Percentiles rank a stretch among this genome's conserved stretches.
phyloP scores from a whole-genome alignment of 208 protist species.

The Trypanosoma melophagium region DNA sequence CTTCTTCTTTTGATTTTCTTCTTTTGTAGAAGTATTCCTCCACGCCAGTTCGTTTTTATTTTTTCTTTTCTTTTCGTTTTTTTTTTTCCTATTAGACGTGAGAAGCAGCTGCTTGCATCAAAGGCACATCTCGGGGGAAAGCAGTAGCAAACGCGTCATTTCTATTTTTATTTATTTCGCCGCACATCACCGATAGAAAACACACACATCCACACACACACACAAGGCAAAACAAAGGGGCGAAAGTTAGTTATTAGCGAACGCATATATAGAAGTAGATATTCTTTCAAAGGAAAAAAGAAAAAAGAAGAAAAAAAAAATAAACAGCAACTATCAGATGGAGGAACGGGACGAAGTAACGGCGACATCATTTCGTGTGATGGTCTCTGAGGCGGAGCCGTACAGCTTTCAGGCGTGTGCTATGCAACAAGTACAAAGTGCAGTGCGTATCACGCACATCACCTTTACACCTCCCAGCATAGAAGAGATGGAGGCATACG shows the following conservation, averaged over 20 bases:
- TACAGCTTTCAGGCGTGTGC: slow-evolving; percentile 53
- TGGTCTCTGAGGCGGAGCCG: slow-evolving; percentile 58
- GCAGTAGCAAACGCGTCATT: too few species aligned
- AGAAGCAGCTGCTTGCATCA: too few species aligned
- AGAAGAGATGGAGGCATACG: slow-evolving; percentile 39
- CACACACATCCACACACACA: neutral
- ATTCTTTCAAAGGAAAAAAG: neutral
- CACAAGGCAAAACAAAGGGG: neutral
- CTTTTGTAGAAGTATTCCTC: neutral
- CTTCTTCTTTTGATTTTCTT: slow-evolving; percentile 8
- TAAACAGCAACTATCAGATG: slow-evolving; percentile 12
- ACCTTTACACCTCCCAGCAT: slow-evolving; percentile 69
- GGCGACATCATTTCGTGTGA: slow-evolving; percentile 59
- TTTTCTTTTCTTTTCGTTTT: slow-evolving; percentile 12
- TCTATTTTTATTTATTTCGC: too few species aligned
- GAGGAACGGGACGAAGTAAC: slow-evolving; percentile 41
- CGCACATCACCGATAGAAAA: too few species aligned
- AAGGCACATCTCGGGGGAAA: neutral
- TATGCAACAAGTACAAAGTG: slow-evolving; percentile 53
- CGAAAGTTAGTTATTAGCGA: neutral
- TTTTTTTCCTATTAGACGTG: neutral
- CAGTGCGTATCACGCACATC: slow-evolving; percentile 72
- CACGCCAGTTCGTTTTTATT: neutral
- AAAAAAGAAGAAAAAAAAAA: slow-evolving; percentile 1
- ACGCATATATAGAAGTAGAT: neutral